A percentile compares a stretch with the other conserved stretches of the same genome.
Evolutionary conservation across 108 stramenopile genomes (phyloP).

Genomic region (Craspedostauros australis): DNA sequence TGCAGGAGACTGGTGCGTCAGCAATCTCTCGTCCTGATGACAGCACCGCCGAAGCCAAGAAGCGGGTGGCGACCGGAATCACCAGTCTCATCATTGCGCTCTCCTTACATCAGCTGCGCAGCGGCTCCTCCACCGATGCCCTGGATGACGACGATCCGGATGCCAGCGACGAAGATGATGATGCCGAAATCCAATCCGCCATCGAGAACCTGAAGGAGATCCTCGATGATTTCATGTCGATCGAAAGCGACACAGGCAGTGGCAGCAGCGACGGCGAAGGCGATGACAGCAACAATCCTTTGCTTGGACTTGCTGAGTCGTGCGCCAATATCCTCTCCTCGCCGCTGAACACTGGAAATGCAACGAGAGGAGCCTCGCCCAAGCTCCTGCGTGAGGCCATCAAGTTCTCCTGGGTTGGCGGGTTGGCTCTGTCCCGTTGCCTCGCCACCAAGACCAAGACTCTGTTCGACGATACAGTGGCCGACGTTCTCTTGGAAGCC

Average conservation of each 20-base stretch:
- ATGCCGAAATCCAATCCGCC: constrained; percentile 50
- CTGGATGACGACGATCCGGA: constrained; percentile 44
- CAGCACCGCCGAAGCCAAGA: constrained; percentile 19
- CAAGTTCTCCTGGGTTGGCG: constrained; percentile 61
- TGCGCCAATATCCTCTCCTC: constrained; percentile 67
- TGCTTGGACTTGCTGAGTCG: constrained; percentile 48
- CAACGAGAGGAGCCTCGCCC: constrained; percentile 52
- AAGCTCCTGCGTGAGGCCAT: constrained; percentile 69
- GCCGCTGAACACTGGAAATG: constrained; percentile 49
- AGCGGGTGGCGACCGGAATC: constrained; percentile 37
- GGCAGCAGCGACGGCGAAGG: constrained; percentile 1
- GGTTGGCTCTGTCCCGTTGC: constrained; percentile 22
- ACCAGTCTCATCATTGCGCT: constrained; percentile 38
- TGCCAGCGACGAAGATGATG: constrained; percentile 54
- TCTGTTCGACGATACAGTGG: constrained; percentile 47
- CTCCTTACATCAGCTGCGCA: constrained; percentile 48
- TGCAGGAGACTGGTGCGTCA: too few species aligned
- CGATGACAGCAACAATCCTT: constrained; percentile 42
- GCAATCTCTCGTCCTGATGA: too few species aligned
- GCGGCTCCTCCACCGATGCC: constrained; percentile 26
- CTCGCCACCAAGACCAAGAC: constrained; percentile 19
- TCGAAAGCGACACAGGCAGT: too few species aligned
- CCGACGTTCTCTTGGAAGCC: constrained; percentile 44
- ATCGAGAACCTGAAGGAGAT: constrained; percentile 50
- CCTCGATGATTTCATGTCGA: constrained; percentile 22